Conservation (phyloP, 441 rosid species). For the Gossypium lobatum region DNA sequence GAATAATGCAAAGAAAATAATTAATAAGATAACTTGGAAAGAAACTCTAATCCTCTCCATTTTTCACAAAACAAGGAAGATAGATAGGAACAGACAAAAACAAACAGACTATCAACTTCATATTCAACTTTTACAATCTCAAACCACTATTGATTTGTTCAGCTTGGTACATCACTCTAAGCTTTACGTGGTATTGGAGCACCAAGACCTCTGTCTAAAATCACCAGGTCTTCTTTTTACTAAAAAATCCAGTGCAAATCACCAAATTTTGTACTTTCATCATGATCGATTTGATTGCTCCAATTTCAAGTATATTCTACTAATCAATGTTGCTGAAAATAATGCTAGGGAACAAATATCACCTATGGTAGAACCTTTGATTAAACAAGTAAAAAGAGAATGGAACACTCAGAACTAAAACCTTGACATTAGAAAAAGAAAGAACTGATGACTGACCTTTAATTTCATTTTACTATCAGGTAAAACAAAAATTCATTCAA, state of each 20-base stretch:
- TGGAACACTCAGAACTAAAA: neutral
- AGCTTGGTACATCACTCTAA: neutral
- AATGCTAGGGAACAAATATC: neutral
- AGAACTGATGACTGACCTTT: neutral
- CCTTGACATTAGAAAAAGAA: neutral
- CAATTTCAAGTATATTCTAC: neutral
- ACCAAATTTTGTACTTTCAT: neutral
- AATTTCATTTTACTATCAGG: neutral
- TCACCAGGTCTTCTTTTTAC: neutral
- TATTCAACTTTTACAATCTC: neutral
- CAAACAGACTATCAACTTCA: neutral
- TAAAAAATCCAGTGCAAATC: neutral
- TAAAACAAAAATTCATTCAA: conserved; percentile 2
- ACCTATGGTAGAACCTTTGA: neutral
- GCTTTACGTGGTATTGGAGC: neutral
- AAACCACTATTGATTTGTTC: conserved; percentile 1
- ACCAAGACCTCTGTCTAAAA: neutral
- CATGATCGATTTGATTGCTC: neutral
- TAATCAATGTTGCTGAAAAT: neutral
- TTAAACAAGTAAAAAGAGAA: neutral
- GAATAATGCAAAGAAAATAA: conserved; percentile 16
- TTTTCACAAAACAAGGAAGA: neutral
- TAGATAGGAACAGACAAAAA: neutral
- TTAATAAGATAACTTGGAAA: conserved; percentile 3
- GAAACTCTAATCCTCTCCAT: neutral